Percentiles rank a stretch among this genome's conserved stretches.
These are phyloP conservation scores for Cucumis cinereus DNA, from an alignment of 306 rosid species.

Conservation along the genomic window DNA sequence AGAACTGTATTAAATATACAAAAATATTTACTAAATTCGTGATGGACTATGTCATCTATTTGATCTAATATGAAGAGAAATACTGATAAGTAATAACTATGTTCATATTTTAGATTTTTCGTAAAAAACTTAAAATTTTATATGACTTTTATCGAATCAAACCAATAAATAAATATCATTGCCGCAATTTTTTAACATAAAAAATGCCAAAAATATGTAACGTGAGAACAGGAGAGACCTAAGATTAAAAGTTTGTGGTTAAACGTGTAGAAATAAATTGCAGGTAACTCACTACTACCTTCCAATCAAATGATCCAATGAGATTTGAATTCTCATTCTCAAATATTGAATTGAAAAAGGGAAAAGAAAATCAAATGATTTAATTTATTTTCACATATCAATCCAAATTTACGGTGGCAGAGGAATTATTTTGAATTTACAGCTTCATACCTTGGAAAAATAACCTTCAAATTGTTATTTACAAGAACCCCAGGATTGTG, in stretches of 20 bases:
- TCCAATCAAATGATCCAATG: neutral
- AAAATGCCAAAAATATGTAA: neutral
- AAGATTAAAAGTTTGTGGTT: neutral
- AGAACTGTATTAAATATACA: too few relatives aligned
- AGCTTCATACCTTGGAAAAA: neutral
- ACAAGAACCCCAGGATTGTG: neutral
- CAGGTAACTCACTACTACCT: neutral
- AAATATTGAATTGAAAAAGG: too few relatives aligned
- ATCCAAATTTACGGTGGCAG: neutral
- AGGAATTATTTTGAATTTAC: neutral
- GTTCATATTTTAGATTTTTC: too few relatives aligned
- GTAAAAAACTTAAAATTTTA: too few relatives aligned
- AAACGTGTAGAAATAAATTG: neutral
- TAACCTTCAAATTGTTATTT: conserved; percentile 5
- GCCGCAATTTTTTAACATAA: too few relatives aligned
- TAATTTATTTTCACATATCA: neutral
- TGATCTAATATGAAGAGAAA: too few relatives aligned
- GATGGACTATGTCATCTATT: too few relatives aligned
- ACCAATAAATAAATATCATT: too few relatives aligned
- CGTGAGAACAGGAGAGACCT: neutral
- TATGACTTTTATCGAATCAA: too few relatives aligned
- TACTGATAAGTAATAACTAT: too few relatives aligned
- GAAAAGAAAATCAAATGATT: neutral
- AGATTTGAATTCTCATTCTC: too few relatives aligned
- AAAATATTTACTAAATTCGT: too few relatives aligned